Conservation (phyloP, 2,329 filamentous ascomycete species). For the Byssothecium circinans region DNA sequence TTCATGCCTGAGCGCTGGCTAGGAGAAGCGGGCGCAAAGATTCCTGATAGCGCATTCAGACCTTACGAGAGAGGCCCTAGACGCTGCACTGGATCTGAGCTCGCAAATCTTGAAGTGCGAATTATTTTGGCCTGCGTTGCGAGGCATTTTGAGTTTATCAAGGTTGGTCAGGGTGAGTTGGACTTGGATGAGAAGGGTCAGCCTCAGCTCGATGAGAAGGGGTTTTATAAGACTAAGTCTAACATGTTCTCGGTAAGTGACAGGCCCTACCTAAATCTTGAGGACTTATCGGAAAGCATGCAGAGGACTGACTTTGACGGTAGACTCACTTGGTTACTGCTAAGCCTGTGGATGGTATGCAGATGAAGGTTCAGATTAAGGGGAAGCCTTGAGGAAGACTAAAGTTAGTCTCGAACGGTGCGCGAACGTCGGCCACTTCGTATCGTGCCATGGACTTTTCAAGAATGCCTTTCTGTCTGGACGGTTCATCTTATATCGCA, state of each 20-base stretch:
- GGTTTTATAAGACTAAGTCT: conserved; percentile 10
- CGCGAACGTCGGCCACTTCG: no score
- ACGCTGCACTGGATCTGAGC: conserved; percentile 59
- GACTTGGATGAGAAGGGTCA: conserved; percentile 7
- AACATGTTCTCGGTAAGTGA: conserved; percentile 4
- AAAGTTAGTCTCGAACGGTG: no score
- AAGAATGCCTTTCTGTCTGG: no score
- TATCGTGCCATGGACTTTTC: no score
- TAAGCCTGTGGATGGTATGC: conserved; percentile 19
- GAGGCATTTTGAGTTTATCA: conserved; percentile 50
- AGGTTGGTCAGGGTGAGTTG: conserved; percentile 26
- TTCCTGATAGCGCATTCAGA: conserved; percentile 51
- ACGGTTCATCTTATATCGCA: no score
- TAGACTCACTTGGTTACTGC: conserved; percentile 14
- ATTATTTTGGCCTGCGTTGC: conserved; percentile 54
- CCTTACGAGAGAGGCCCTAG: conserved; percentile 57
- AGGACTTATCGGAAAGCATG: no score
- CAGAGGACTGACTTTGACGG: neutral
- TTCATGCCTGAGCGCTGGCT: conserved; percentile 26
- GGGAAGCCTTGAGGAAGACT: neutral
- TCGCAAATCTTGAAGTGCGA: conserved; percentile 55
- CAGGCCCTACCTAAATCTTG: no score
- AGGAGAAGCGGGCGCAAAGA: conserved; percentile 17
- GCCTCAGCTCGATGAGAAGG: conserved; percentile 6
- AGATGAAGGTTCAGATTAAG: conserved; percentile 9